Evolutionary conservation across 257 asterid genomes (phyloP).

Genomic region (Cruciata laevipes): DNA sequence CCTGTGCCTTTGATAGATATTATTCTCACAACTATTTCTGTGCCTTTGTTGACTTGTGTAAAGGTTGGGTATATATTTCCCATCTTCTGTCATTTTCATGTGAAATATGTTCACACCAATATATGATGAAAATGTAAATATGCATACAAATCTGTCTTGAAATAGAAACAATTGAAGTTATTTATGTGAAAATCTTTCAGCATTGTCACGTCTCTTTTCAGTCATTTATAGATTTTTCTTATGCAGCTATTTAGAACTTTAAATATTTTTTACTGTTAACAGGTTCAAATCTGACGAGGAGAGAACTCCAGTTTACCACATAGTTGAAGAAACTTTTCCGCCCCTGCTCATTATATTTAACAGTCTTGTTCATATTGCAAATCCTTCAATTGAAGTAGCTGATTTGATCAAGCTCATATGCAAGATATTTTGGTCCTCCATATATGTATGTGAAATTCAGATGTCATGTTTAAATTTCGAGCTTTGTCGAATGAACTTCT

Average conservation of each 20-base stretch:
- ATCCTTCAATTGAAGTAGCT: conserved; percentile 81
- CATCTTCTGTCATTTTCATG: too few species aligned
- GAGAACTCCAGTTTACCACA: conserved; percentile 74
- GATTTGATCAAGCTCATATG: conserved; percentile 94
- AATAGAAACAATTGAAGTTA: neutral
- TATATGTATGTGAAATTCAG: conserved; percentile 50
- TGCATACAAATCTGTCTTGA: neutral
- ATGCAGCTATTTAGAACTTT: neutral
- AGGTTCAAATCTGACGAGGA: conserved; percentile 99
- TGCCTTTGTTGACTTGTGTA: too few species aligned
- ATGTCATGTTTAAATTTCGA: neutral
- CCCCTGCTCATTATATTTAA: conserved; percentile 70
- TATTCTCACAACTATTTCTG: too few species aligned
- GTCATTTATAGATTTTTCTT: neutral
- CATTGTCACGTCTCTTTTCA: neutral
- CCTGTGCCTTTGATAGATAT: too few species aligned
- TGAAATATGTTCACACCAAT: neutral
- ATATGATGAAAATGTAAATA: too few species aligned
- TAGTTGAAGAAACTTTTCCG: conserved; percentile 92
- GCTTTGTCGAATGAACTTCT: neutral
- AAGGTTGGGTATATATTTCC: neutral
- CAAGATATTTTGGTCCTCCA: conserved; percentile 97
- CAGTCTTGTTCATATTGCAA: conserved; percentile 71
- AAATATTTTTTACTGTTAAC: conserved; percentile 21
- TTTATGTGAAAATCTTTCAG: neutral